Conservation (phyloP, 1,284 basidiomycete species). For the Moesziomyces sp. region DNA sequence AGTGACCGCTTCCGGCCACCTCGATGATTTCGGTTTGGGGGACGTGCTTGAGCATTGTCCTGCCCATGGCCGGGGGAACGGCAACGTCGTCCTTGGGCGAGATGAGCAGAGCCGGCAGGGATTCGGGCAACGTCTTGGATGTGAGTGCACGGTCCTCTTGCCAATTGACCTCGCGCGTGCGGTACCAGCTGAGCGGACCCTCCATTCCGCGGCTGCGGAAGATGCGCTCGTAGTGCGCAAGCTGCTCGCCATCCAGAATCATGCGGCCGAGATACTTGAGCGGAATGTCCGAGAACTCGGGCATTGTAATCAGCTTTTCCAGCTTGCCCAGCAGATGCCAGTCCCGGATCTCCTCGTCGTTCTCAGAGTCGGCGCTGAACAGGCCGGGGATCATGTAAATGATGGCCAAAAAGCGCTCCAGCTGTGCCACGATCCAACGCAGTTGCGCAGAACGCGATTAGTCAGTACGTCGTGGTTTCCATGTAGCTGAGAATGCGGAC, state of each 20-base stretch:
- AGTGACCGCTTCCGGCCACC: constrained; percentile 39
- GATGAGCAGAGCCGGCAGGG: constrained; percentile 42
- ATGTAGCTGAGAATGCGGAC: too few species aligned
- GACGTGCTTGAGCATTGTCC: constrained; percentile 45
- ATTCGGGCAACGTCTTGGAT: constrained; percentile 34
- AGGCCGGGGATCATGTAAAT: constrained; percentile 51
- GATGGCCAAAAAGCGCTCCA: constrained; percentile 52
- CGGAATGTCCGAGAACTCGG: constrained; percentile 43
- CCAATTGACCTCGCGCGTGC: constrained; percentile 54
- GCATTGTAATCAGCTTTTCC: constrained; percentile 48
- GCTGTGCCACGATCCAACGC: background rate
- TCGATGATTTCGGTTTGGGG: constrained; percentile 42
- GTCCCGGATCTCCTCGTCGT: constrained; percentile 35
- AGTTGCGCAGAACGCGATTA: too few species aligned
- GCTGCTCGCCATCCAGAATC: constrained; percentile 34
- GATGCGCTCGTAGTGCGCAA: constrained; percentile 33
- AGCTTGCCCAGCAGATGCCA: constrained; percentile 51
- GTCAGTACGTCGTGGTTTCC: too few species aligned
- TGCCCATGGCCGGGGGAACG: constrained; percentile 40
- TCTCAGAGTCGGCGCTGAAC: constrained; percentile 37
- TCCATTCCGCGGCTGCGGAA: constrained; percentile 56
- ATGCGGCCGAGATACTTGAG: constrained; percentile 28
- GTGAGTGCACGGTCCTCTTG: constrained; percentile 43
- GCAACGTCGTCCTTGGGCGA: constrained; percentile 48
- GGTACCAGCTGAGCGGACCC: constrained; percentile 59